Percentiles rank a stretch among this genome's conserved stretches.
Evolutionary conservation across 768 basidiomycete genomes (phyloP).

Genomic region (Russula brevipes): DNA sequence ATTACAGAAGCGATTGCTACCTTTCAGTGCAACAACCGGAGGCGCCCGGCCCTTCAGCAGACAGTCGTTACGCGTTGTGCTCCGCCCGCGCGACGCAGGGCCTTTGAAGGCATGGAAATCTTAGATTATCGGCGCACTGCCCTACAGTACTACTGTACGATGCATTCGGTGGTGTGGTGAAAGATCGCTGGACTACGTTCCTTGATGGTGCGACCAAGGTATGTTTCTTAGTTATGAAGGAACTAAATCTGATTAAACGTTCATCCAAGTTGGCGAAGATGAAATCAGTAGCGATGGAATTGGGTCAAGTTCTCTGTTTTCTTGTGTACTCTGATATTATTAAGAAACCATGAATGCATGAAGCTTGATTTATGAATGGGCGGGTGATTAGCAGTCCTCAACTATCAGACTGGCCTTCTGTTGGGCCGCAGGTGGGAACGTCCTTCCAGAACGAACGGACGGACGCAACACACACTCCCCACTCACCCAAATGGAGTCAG

Average conservation of each 20-base stretch:
- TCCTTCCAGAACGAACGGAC: too few species aligned
- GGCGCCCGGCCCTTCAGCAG: not conserved
- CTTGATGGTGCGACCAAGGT: not conserved
- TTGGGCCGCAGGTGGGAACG: too few species aligned
- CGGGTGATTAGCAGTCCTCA: too few species aligned
- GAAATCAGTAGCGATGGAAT: not conserved
- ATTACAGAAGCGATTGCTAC: not conserved
- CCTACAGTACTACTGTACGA: not conserved
- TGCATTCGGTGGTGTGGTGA: slow-evolving; percentile 1
- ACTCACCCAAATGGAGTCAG: too few species aligned
- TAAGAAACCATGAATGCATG: not conserved
- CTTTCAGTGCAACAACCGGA: not conserved
- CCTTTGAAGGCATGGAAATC: not conserved
- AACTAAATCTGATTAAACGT: not conserved
- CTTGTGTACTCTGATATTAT: not conserved
- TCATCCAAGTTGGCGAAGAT: not conserved
- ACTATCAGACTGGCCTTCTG: too few species aligned
- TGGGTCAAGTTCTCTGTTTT: not conserved
- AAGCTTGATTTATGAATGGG: not conserved
- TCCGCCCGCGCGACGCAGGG: not conserved
- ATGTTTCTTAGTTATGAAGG: not conserved
- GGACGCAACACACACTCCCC: too few species aligned
- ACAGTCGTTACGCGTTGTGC: not conserved
- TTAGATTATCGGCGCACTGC: not conserved
- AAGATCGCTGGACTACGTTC: not conserved